phyloP scores from a whole-genome alignment of 768 basidiomycete species.

The Naematelia encephala region DNA sequence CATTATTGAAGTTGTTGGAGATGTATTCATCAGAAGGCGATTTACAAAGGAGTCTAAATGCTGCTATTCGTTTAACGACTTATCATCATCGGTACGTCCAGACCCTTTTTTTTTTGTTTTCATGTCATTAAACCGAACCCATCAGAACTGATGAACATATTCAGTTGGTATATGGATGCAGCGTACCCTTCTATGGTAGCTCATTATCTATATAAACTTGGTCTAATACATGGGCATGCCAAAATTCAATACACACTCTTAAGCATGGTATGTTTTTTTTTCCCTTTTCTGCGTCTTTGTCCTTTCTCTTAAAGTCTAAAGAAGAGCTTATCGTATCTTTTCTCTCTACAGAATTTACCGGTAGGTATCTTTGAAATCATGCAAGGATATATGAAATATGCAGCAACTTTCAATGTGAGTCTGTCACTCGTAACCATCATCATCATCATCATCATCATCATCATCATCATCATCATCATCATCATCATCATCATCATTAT shows the following conservation, averaged over 20 bases:
- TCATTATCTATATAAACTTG: constrained; percentile 85
- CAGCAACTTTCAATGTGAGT: not conserved
- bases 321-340: not conserved
- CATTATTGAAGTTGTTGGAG: constrained; percentile 90
- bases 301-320: not conserved
- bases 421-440: too few species aligned
- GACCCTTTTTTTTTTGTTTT: too few species aligned
- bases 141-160: constrained; percentile 9
- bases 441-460: too few species aligned
- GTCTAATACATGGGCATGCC: constrained; percentile 84
- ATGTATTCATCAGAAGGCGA: constrained; percentile 97
- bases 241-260: constrained; percentile 90
- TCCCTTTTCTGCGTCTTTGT: not conserved
- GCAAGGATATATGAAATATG: constrained; percentile 86
- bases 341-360: constrained; percentile 58
- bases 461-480: too few species aligned
- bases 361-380: constrained; percentile 86
- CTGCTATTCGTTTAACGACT: constrained; percentile 84
- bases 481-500: too few species aligned
- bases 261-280: constrained; percentile 66
- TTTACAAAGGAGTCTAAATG: constrained; percentile 82
- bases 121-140: constrained; percentile 20
- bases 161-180: constrained; percentile 51
- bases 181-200: constrained; percentile 86
- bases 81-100: constrained; percentile 69